A percentile compares a stretch with the other conserved stretches of the same genome.
phyloP scores from a whole-genome alignment of 2,329 filamentous ascomycete genomes.

The Diaporthe helianthi region DNA sequence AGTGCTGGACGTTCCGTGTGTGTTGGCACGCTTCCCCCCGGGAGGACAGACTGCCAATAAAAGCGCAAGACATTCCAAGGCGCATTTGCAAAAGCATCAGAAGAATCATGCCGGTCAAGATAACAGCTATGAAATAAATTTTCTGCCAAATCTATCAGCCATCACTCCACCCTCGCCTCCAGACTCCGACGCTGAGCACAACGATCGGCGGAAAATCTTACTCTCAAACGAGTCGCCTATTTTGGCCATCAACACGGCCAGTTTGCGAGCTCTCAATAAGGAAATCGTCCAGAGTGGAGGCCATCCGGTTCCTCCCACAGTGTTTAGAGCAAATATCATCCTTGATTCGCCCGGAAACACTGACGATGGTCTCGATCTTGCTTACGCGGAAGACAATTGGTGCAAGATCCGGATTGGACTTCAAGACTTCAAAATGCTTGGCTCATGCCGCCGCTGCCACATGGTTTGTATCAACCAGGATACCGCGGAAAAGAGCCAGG shows the following conservation, averaged over 20 bases:
- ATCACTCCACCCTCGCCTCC: slow-evolving; percentile 57
- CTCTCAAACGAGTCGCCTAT: slow-evolving; percentile 96
- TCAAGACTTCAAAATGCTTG: slow-evolving; percentile 74
- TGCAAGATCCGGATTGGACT: slow-evolving; percentile 68
- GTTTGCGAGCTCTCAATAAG: slow-evolving; percentile 78
- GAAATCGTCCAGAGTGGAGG: slow-evolving; percentile 69
- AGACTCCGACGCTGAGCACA: slow-evolving; percentile 61
- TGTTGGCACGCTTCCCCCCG: slow-evolving; percentile 82
- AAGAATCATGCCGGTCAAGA: slow-evolving; percentile 34
- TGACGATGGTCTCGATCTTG: slow-evolving; percentile 48
- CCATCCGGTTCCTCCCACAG: slow-evolving; percentile 71
- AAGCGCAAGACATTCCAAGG: slow-evolving; percentile 73
- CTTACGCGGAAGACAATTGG: slow-evolving; percentile 88
- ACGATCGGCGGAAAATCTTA: slow-evolving; percentile 65
- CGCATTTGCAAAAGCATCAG: slow-evolving; percentile 69
- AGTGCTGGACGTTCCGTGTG: slow-evolving; percentile 79
- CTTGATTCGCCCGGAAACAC: slow-evolving; percentile 56
- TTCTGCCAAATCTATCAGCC: slow-evolving; percentile 30
- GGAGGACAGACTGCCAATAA: slow-evolving; percentile 59
- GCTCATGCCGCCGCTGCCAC: slow-evolving; percentile 86
- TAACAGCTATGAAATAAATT: slow-evolving; percentile 34
- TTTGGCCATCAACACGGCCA: slow-evolving; percentile 80
- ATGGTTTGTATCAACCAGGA: slow-evolving; percentile 95
- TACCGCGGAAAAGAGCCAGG: slow-evolving; percentile 77
- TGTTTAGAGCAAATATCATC: slow-evolving; percentile 90